Conservation (phyloP, 1,284 basidiomycete species). For the Malassezia globosa region DNA sequence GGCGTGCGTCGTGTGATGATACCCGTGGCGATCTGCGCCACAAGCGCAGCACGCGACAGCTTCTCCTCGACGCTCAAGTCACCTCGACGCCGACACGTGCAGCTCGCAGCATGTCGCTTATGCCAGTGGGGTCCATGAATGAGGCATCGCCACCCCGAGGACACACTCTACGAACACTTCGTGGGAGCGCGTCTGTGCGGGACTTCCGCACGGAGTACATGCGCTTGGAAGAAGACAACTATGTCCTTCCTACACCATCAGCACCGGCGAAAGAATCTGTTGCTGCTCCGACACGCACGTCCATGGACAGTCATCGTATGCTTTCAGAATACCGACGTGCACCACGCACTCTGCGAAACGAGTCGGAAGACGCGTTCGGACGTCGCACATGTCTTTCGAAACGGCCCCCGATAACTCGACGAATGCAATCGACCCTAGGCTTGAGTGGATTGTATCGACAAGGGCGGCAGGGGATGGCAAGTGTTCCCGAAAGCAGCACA, state of each 20-base stretch:
- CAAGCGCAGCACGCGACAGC: slow-evolving; percentile 19
- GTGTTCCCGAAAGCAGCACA: neutral
- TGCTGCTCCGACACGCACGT: neutral
- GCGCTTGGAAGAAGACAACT: neutral
- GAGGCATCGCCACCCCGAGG: slow-evolving; percentile 1
- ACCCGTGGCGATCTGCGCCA: slow-evolving; percentile 10
- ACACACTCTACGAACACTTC: slow-evolving; percentile 4
- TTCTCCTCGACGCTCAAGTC: slow-evolving; percentile 18
- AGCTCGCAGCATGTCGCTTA: slow-evolving; percentile 1
- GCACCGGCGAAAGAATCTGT: neutral
- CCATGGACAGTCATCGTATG: slow-evolving; percentile 31
- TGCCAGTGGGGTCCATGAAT: neutral
- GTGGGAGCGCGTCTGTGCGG: slow-evolving; percentile 16
- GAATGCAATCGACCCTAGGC: slow-evolving; percentile 17
- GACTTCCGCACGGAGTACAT: slow-evolving; percentile 13
- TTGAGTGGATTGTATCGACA: slow-evolving; percentile 13
- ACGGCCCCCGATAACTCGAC: slow-evolving; percentile 6
- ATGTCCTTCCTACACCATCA: slow-evolving; percentile 7
- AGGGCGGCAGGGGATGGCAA: neutral
- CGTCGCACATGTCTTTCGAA: slow-evolving; percentile 6
- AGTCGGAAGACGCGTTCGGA: slow-evolving; percentile 15
- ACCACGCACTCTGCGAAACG: slow-evolving; percentile 7
- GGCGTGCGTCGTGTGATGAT: too few species aligned
- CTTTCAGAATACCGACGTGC: slow-evolving; percentile 39
- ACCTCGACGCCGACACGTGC: slow-evolving; percentile 17